Percentiles rank a stretch among this genome's conserved stretches.
phyloP scores from a whole-genome alignment of 495 filamentous ascomycete genomes.

The Penicillium cosmopolitanum region DNA sequence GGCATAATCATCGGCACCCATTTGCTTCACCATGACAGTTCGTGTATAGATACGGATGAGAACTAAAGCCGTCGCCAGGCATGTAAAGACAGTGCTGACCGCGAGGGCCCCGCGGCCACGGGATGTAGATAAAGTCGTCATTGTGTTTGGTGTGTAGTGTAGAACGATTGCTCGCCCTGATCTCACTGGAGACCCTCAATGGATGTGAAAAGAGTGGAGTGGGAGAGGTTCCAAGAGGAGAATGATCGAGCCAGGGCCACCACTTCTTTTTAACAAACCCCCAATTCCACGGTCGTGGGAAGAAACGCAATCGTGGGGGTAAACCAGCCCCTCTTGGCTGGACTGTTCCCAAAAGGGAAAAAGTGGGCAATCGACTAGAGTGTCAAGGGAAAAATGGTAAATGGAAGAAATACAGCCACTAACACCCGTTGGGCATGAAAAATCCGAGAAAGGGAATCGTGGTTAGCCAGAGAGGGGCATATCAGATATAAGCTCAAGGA shows the following conservation, averaged over 20 bases:
- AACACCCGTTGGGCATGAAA: not conserved
- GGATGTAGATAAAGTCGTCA: slow-evolving; percentile 35
- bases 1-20: slow-evolving; percentile 57
- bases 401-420: not conserved
- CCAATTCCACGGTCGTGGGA: slow-evolving; percentile 8
- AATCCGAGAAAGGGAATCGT: not conserved
- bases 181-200: slow-evolving; percentile 5
- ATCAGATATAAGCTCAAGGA: slow-evolving; percentile 18
- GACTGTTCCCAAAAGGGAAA: slow-evolving; percentile 3
- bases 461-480: slow-evolving; percentile 6
- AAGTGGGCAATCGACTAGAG: slow-evolving; percentile 7
- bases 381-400: slow-evolving; percentile 2
- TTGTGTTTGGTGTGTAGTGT: slow-evolving; percentile 14
- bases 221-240: not conserved
- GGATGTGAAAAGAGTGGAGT: not conserved
- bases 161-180: not conserved
- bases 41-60: slow-evolving; percentile 53
- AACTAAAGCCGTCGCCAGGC: slow-evolving; percentile 34
- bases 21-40: slow-evolving; percentile 58
- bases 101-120: slow-evolving; percentile 36
- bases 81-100: slow-evolving; percentile 37
- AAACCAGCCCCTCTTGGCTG: not conserved
- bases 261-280: slow-evolving; percentile 15
- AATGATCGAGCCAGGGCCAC: slow-evolving; percentile 15
- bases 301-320: slow-evolving; percentile 8